Evolutionary conservation across 2,329 filamentous ascomycete species (phyloP).

Genomic region (Fusarium sp.): DNA sequence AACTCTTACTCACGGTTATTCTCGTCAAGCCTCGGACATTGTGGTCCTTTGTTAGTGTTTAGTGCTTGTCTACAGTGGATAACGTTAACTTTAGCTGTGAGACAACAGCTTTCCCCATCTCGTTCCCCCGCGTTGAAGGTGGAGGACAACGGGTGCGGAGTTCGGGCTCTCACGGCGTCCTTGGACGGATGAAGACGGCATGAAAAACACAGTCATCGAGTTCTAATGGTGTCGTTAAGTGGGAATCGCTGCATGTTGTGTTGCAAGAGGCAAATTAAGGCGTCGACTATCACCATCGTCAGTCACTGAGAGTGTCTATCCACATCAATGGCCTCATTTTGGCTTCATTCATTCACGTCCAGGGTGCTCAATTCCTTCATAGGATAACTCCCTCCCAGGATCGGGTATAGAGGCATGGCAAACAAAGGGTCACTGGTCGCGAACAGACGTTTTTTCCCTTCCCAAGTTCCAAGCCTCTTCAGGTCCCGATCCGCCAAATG

Average conservation of each 20-base stretch:
- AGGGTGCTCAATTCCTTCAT: constrained; percentile 28
- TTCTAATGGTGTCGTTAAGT: neutral
- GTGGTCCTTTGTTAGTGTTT: neutral
- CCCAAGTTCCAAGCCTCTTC: neutral
- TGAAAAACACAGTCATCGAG: neutral
- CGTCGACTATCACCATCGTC: neutral
- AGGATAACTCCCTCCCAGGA: constrained; percentile 30
- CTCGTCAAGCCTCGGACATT: constrained; percentile 12
- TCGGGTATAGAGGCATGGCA: constrained; percentile 12
- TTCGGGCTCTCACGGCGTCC: constrained; percentile 17
- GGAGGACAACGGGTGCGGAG: constrained; percentile 24
- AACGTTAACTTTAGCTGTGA: neutral
- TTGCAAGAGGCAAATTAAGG: constrained; percentile 30
- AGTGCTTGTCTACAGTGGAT: constrained; percentile 10
- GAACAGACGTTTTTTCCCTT: neutral
- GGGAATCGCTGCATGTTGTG: neutral
- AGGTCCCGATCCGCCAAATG: constrained; percentile 5
- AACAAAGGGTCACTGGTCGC: neutral
- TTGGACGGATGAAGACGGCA: constrained; percentile 21
- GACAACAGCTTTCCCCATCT: constrained; percentile 18
- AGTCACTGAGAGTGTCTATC: neutral
- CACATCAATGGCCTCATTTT: constrained; percentile 16
- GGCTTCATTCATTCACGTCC: constrained; percentile 33
- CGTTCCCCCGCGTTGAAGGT: constrained; percentile 11
- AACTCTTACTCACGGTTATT: constrained; percentile 1